Evolutionary conservation across 1,139 yeast genomes (phyloP).

Genomic region (Trichomonascaceae sp.): DNA sequence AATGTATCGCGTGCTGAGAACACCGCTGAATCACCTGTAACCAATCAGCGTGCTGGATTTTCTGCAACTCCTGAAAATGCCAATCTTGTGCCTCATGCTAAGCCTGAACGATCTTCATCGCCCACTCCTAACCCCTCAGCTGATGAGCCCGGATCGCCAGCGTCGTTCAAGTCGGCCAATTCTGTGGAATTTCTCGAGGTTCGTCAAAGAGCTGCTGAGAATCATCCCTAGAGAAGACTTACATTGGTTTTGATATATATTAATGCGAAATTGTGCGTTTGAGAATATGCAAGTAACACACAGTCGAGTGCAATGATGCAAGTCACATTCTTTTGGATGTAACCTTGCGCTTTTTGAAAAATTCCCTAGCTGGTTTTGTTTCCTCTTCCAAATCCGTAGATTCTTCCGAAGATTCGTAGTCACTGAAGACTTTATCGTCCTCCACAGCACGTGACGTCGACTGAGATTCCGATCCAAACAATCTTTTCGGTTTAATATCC

Average conservation of each 20-base stretch:
- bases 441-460: neutral
- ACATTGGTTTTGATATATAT: neutral
- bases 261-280: neutral
- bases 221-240: neutral
- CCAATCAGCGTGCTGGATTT: too few species aligned
- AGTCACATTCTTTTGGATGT: neutral
- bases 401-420: constrained; percentile 15
- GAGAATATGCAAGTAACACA: neutral
- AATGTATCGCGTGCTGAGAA: too few species aligned
- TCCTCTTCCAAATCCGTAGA: constrained; percentile 24
- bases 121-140: neutral
- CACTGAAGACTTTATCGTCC: neutral
- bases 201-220: neutral
- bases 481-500: constrained; percentile 20
- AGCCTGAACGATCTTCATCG: neutral
- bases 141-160: constrained; percentile 2
- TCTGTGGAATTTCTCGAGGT: neutral
- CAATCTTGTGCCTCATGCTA: neutral
- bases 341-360: constrained; percentile 1
- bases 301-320: too few species aligned
- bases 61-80: neutral
- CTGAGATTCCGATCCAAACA: constrained; percentile 16
- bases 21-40: too few species aligned
- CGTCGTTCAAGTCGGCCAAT: constrained; percentile 6
- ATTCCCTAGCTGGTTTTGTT: constrained; percentile 2